These are phyloP conservation scores for Podospora australis DNA, from an alignment of 495 filamentous ascomycete species.

Conservation along the genomic window DNA sequence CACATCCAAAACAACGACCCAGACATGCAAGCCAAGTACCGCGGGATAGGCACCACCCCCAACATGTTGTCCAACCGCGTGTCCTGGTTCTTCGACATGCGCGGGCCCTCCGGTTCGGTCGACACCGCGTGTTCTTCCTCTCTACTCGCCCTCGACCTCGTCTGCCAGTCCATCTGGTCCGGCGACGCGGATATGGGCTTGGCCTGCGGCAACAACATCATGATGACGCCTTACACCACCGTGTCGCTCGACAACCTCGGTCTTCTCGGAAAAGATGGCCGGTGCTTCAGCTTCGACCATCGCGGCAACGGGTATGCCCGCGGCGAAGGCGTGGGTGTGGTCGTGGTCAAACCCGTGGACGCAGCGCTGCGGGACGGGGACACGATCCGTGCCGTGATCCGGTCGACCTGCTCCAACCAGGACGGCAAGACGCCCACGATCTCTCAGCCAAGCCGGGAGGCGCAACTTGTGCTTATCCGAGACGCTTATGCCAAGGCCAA, in stretches of 20 bases:
- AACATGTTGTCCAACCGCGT: slow-evolving; percentile 31
- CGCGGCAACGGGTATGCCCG: slow-evolving; percentile 39
- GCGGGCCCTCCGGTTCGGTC: slow-evolving; percentile 16
- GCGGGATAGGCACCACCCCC: no score
- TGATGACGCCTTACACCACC: not conserved
- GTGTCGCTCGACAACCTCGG: not conserved
- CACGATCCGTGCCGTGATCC: slow-evolving; percentile 48
- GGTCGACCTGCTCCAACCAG: slow-evolving; percentile 21
- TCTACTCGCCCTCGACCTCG: slow-evolving; percentile 18
- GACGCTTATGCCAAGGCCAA: slow-evolving; percentile 12
- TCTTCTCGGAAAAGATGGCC: slow-evolving; percentile 6
- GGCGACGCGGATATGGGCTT: no score
- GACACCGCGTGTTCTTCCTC: slow-evolving; percentile 25
- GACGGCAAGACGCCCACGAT: slow-evolving; percentile 39
- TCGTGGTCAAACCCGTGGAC: slow-evolving; percentile 44
- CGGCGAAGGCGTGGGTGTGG: slow-evolving; percentile 28
- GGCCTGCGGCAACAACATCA: not conserved
- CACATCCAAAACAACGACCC: no score
- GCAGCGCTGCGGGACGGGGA: slow-evolving; percentile 44
- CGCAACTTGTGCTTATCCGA: slow-evolving; percentile 33
- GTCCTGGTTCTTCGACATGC: slow-evolving; percentile 17
- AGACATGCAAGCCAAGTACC: no score
- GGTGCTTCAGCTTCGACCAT: slow-evolving; percentile 38
- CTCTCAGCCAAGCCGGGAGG: slow-evolving; percentile 21
- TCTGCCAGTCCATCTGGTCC: no score